A percentile compares a stretch with the other conserved stretches of the same genome.
phyloP scores from a whole-genome alignment of 2,329 filamentous ascomycete species.

The Penicillium hesseltinei region DNA sequence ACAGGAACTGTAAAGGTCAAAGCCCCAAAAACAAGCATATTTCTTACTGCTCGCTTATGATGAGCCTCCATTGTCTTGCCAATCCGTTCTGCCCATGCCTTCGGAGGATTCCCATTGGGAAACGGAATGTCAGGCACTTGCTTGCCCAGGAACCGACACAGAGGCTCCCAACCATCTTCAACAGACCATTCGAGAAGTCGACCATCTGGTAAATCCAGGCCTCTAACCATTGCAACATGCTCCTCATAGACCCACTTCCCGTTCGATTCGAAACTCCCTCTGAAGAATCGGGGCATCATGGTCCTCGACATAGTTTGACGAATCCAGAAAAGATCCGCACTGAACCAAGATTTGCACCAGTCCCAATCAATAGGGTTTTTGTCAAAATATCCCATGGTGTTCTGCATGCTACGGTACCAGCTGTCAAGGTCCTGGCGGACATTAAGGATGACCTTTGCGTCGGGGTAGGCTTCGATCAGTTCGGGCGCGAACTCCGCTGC shows the following conservation, averaged over 20 bases:
- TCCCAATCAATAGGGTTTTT: no score
- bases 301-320: slow-evolving; percentile 18
- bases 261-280: slow-evolving; percentile 8
- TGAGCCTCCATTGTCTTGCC: slow-evolving; percentile 14
- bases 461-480: no score
- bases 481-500: no score
- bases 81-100: slow-evolving; percentile 20
- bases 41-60: slow-evolving; percentile 15
- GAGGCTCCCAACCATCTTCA: slow-evolving; percentile 30
- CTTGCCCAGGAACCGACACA: slow-evolving; percentile 18
- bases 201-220: slow-evolving; percentile 17
- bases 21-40: slow-evolving; percentile 13
- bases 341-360: no score
- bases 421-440: no score
- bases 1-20: neutral
- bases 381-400: no score
- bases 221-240: slow-evolving; percentile 20
- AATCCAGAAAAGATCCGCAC: neutral
- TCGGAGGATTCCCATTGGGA: slow-evolving; percentile 13
- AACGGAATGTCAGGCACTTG: neutral
- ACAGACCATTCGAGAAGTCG: slow-evolving; percentile 28
- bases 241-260: slow-evolving; percentile 14
- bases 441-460: no score
- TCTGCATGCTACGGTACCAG: no score
- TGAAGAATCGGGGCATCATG: slow-evolving; percentile 19